Evolutionary conservation across 2,329 filamentous ascomycete species (phyloP).

Genomic region (Boeremia lycopersici): DNA sequence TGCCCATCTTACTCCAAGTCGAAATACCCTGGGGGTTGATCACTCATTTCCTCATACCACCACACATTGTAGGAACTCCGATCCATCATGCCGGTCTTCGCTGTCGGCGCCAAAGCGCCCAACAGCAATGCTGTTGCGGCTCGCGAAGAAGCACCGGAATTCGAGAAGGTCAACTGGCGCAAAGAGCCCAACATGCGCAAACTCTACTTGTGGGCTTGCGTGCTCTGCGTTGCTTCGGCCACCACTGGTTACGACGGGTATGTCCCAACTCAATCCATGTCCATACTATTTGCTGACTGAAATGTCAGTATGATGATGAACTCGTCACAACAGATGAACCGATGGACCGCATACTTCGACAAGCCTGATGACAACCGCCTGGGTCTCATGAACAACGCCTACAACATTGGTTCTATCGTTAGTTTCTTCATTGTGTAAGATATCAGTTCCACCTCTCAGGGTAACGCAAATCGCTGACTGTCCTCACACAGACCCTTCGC

Average conservation of each 20-base stretch:
- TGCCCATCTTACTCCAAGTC: conserved; percentile 20
- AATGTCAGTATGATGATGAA: conserved; percentile 51
- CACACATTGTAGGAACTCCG: not conserved
- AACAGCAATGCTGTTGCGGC: conserved; percentile 37
- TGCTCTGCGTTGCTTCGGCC: conserved; percentile 61
- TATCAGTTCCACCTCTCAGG: not conserved
- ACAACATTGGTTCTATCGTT: conserved; percentile 49
- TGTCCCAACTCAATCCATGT: conserved; percentile 20
- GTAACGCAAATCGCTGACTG: not conserved
- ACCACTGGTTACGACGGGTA: conserved; percentile 64
- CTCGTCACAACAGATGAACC: conserved; percentile 49
- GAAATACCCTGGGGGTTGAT: conserved; percentile 17
- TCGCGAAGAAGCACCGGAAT: conserved; percentile 56
- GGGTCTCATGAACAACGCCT: conserved; percentile 54
- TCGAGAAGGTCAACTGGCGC: conserved; percentile 59
- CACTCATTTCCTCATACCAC: conserved; percentile 5
- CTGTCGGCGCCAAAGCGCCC: conserved; percentile 19
- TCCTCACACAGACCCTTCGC: conserved; percentile 34
- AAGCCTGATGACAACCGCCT: conserved; percentile 47
- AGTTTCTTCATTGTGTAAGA: conserved; percentile 41
- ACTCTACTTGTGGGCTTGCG: conserved; percentile 59
- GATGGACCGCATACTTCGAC: conserved; percentile 48
- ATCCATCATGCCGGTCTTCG: conserved; percentile 15
- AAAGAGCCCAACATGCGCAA: conserved; percentile 61
- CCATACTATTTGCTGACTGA: not conserved